These are phyloP conservation scores for Stephania yunnanensis DNA, from an alignment of 164 flowering plant genomes.

Conservation along the genomic window DNA sequence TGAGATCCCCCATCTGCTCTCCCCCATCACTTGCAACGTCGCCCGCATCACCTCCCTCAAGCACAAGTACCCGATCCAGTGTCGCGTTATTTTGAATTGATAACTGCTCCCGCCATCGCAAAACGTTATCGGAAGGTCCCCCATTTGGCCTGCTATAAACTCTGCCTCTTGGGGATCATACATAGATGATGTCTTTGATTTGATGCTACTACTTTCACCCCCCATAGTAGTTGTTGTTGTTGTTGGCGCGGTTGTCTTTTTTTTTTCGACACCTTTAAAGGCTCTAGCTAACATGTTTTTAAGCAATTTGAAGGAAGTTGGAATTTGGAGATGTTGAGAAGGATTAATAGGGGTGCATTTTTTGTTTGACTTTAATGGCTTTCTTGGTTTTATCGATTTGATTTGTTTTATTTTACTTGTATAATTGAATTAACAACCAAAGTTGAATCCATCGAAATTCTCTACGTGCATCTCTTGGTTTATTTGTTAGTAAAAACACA, in stretches of 20 bases:
- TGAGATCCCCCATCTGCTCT: conserved; percentile 40
- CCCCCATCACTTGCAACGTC: conserved; percentile 46
- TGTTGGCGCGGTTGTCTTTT: conserved; percentile 4
- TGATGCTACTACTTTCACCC: conserved; percentile 10
- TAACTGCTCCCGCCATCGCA: background rate
- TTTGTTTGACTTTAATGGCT: background rate
- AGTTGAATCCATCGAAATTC: conserved; percentile 19
- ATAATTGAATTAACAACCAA: background rate
- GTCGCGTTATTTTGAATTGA: background rate
- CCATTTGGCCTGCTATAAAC: conserved; percentile 25
- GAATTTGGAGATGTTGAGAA: background rate
- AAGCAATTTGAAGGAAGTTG: too few species aligned
- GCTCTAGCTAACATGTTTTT: conserved; percentile 34
- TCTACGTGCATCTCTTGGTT: conserved; percentile 16
- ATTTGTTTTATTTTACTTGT: background rate
- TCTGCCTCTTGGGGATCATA: conserved; percentile 20
- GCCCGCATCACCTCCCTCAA: conserved; percentile 28
- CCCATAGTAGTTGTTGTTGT: background rate
- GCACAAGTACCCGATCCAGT: background rate
- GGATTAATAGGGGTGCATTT: background rate
- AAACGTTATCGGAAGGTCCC: conserved; percentile 25
- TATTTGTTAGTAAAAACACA: background rate
- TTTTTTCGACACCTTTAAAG: conserved; percentile 17
- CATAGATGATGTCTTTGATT: conserved; percentile 5
- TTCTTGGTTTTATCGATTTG: conserved; percentile 12